phyloP scores from a whole-genome alignment of 768 basidiomycete genomes.

The Lactarius akahatsu region DNA sequence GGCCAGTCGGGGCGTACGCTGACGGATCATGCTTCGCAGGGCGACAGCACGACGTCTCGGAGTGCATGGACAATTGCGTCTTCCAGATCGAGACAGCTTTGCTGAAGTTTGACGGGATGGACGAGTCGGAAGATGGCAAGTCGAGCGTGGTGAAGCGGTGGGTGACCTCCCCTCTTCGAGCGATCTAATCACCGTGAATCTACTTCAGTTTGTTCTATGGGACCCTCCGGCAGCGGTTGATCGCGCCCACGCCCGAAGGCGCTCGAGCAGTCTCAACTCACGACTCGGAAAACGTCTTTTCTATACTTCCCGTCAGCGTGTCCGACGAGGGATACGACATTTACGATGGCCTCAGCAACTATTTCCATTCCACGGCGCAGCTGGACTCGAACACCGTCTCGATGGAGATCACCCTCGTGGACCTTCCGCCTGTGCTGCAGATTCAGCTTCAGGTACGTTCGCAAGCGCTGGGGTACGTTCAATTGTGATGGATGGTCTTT shows the following conservation, averaged over 20 bases:
- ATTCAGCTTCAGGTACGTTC: constrained; percentile 86
- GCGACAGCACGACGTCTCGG: constrained; percentile 95
- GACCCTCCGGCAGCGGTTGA: constrained; percentile 65
- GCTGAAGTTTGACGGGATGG: constrained; percentile 64
- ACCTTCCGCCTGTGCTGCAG: constrained; percentile 87
- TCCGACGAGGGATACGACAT: constrained; percentile 86
- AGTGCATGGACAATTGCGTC: constrained; percentile 99
- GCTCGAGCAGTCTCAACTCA: constrained; percentile 58
- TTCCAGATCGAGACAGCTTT: constrained; percentile 96
- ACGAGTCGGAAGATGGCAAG: constrained; percentile 51
- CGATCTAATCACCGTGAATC: no score
- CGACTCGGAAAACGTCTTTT: constrained; percentile 90
- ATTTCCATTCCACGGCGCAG: constrained; percentile 88
- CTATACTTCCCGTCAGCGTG: constrained; percentile 92
- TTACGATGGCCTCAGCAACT: constrained; percentile 89
- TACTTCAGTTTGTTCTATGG: constrained; percentile 78
- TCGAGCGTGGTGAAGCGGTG: constrained; percentile 84
- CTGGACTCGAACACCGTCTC: constrained; percentile 82
- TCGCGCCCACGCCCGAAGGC: constrained; percentile 39
- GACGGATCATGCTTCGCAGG: constrained; percentile 45
- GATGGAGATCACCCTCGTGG: constrained; percentile 84
- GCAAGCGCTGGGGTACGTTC: background rate
- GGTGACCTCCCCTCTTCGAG: constrained; percentile 15
- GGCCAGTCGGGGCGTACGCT: background rate
- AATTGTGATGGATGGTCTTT: background rate